Evolutionary conservation across 805 yeast species (phyloP).

Genomic region (Candida ulmi): DNA sequence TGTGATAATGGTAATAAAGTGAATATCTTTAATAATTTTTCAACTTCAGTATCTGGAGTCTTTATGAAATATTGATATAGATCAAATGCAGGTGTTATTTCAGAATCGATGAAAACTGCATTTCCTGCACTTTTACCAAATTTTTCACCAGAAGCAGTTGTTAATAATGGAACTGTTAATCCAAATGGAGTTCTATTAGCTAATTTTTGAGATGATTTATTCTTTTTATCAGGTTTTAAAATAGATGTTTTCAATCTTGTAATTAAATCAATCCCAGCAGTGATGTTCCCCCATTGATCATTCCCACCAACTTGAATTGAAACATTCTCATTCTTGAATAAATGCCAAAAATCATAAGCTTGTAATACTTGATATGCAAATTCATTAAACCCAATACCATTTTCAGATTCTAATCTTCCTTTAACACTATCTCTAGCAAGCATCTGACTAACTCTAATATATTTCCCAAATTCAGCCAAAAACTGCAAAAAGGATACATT

Average conservation of each 20-base stretch:
- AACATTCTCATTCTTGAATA: constrained; percentile 54
- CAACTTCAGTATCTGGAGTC: constrained; percentile 71
- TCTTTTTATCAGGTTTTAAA: constrained; percentile 14
- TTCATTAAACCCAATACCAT: constrained; percentile 89
- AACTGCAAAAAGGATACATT: constrained; percentile 72
- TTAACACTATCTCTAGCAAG: constrained; percentile 83
- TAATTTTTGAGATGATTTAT: constrained; percentile 13
- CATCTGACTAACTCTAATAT: constrained; percentile 82
- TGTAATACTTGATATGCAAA: constrained; percentile 90
- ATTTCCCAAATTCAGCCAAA: constrained; percentile 67
- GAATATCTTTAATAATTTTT: constrained; percentile 62
- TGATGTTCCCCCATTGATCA: constrained; percentile 98
- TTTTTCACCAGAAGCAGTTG: constrained; percentile 86
- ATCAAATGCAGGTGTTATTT: constrained; percentile 73
- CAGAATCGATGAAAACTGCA: constrained; percentile 79
- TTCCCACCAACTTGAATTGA: constrained; percentile 88
- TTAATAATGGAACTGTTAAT: constrained; percentile 81
- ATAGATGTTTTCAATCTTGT: constrained; percentile 44
- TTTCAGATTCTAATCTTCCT: constrained; percentile 58
- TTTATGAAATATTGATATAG: constrained; percentile 83
- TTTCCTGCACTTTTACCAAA: constrained; percentile 97
- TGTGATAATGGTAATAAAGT: constrained; percentile 67
- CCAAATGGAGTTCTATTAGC: constrained; percentile 47
- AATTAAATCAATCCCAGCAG: constrained; percentile 90
- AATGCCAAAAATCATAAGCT: constrained; percentile 88